Conservation (phyloP, 129 eudicot genomes). For the Daucus carota region DH1_v3.0 NC_030382.2:11232501-11233000, state of each 20-base stretch:
- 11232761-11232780: constrained; percentile 67
- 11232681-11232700: constrained; percentile 90
- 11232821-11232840: background rate
- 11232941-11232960: no score
- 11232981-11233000: no score
- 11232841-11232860: background rate
- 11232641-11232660: constrained; percentile 92
- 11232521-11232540: background rate
- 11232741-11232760: constrained; percentile 81
- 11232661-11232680: constrained; percentile 80
- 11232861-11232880: background rate
- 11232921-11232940: no score
- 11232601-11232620: constrained; percentile 83
- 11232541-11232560: no score
- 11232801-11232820: constrained; percentile 2
- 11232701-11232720: constrained; percentile 91
- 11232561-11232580: background rate
- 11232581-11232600: constrained; percentile 11
- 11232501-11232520: background rate
- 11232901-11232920: background rate
- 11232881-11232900: background rate
- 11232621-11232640: constrained; percentile 88
- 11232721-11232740: constrained; percentile 82
- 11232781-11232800: constrained; percentile 6
- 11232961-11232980: no score